Conservation (phyloP, 805 yeast species). For the Wickerhamomyces bisporus region DNA sequence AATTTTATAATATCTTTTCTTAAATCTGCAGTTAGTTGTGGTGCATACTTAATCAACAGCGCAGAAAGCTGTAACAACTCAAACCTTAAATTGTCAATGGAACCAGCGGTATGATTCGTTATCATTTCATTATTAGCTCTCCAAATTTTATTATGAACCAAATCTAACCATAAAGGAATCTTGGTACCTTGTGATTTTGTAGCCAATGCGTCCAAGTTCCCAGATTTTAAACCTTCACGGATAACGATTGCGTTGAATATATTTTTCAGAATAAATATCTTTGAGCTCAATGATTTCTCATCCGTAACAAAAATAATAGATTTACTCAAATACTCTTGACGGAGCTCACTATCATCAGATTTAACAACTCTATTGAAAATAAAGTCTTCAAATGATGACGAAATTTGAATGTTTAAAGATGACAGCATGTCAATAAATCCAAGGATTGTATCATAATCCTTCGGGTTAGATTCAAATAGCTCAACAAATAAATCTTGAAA, state of each 20-base stretch:
- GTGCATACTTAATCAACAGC: slow-evolving; percentile 62
- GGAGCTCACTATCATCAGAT: slow-evolving; percentile 39
- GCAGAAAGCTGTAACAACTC: slow-evolving; percentile 82
- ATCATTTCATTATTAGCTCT: slow-evolving; percentile 49
- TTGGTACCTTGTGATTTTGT: slow-evolving; percentile 24
- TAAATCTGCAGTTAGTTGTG: slow-evolving; percentile 50
- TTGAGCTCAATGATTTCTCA: slow-evolving; percentile 44
- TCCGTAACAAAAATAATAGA: slow-evolving; percentile 47
- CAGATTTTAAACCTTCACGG: slow-evolving; percentile 49
- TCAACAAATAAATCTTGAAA: slow-evolving; percentile 47
- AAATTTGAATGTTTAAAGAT: slow-evolving; percentile 40
- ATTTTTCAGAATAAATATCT: slow-evolving; percentile 55
- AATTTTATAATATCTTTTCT: slow-evolving; percentile 86
- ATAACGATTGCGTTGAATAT: slow-evolving; percentile 63
- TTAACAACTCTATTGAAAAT: slow-evolving; percentile 53
- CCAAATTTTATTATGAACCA: slow-evolving; percentile 70
- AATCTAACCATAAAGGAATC: slow-evolving; percentile 56
- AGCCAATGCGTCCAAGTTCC: slow-evolving; percentile 43
- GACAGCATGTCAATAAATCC: slow-evolving; percentile 39
- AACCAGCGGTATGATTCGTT: slow-evolving; percentile 54
- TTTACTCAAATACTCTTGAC: slow-evolving; percentile 46
- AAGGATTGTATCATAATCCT: slow-evolving; percentile 35
- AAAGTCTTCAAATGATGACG: slow-evolving; percentile 47
- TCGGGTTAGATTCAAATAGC: slow-evolving; percentile 29
- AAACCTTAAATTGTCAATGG: slow-evolving; percentile 67